These are phyloP conservation scores for Cladophialophora chaetospira DNA, from an alignment of 2,329 filamentous ascomycete species.

Conservation along the genomic window DNA sequence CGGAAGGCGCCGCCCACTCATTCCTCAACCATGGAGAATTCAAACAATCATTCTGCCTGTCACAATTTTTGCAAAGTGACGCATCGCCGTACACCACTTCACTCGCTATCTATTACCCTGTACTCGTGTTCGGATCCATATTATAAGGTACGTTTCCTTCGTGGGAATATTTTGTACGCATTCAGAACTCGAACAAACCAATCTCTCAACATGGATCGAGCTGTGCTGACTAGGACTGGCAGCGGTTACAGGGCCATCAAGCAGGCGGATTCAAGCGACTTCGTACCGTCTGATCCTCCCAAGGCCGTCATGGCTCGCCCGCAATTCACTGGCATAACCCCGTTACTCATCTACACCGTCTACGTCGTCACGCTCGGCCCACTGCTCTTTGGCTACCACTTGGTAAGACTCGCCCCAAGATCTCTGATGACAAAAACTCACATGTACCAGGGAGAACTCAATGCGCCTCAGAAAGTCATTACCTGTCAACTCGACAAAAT, in stretches of 20 bases:
- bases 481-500: slow-evolving; percentile 70
- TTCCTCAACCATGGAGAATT: slow-evolving; percentile 14
- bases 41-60: slow-evolving; percentile 25
- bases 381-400: slow-evolving; percentile 89
- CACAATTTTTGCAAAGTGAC: slow-evolving; percentile 20
- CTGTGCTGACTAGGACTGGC: slow-evolving; percentile 18
- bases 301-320: slow-evolving; percentile 14
- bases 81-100: slow-evolving; percentile 10
- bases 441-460: slow-evolving; percentile 81
- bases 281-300: neutral
- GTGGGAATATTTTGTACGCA: neutral
- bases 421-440: slow-evolving; percentile 1
- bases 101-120: slow-evolving; percentile 9
- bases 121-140: slow-evolving; percentile 14
- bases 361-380: slow-evolving; percentile 79
- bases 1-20: slow-evolving; percentile 26
- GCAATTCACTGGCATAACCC: slow-evolving; percentile 7
- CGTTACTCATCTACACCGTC: slow-evolving; percentile 68
- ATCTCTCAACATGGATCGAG: slow-evolving; percentile 12
- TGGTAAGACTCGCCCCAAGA: slow-evolving; percentile 57
- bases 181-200: neutral
- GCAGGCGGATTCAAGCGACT: slow-evolving; percentile 9
- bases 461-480: slow-evolving; percentile 89
- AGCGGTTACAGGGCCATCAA: slow-evolving; percentile 25
- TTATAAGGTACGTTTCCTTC: slow-evolving; percentile 22